Conservation (phyloP, 2,329 filamentous ascomycete genomes). For the Metarhizium humberi region DNA sequence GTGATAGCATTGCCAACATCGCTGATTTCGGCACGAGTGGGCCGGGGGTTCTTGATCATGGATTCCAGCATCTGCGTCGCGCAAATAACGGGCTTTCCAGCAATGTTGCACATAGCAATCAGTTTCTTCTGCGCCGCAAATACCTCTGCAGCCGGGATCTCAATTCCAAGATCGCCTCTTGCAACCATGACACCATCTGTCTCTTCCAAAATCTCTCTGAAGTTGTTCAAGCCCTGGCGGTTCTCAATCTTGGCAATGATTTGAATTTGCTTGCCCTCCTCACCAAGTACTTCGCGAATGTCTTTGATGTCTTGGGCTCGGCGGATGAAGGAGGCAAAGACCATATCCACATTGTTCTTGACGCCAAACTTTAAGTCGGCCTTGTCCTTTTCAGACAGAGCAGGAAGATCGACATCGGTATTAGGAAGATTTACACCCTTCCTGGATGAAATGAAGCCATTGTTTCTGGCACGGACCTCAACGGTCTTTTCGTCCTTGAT, state of each 20-base stretch:
- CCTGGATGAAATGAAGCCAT: slow-evolving; percentile 96
- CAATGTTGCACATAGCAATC: slow-evolving; percentile 99
- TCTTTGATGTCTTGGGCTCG: slow-evolving; percentile 84
- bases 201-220: slow-evolving; percentile 88
- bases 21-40: slow-evolving; percentile 95
- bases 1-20: slow-evolving; percentile 98
- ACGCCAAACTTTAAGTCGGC: slow-evolving; percentile 88
- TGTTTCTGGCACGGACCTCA: slow-evolving; percentile 83
- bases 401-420: slow-evolving; percentile 95
- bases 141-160: slow-evolving; percentile 96
- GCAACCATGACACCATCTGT: slow-evolving; percentile 99
- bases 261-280: slow-evolving; percentile 92
- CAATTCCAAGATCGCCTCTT: slow-evolving; percentile 90
- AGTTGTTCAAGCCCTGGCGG: slow-evolving; percentile 99
- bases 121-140: slow-evolving; percentile 99
- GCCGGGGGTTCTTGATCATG: slow-evolving; percentile 99
- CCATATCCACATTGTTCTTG: slow-evolving; percentile 98
- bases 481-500: slow-evolving; percentile 84
- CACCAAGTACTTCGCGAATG: slow-evolving; percentile 84
- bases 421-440: slow-evolving; percentile 99
- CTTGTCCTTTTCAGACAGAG: slow-evolving; percentile 97
- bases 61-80: slow-evolving; percentile 99
- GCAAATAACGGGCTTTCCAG: slow-evolving; percentile 97
- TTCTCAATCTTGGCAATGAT: slow-evolving; percentile 99
- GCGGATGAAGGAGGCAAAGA: slow-evolving; percentile 98